Evolutionary conservation across 768 basidiomycete genomes (phyloP), one percentile per base, ranked within the genome.

Genomic region (Auriscalpium microsporum): DNA sequence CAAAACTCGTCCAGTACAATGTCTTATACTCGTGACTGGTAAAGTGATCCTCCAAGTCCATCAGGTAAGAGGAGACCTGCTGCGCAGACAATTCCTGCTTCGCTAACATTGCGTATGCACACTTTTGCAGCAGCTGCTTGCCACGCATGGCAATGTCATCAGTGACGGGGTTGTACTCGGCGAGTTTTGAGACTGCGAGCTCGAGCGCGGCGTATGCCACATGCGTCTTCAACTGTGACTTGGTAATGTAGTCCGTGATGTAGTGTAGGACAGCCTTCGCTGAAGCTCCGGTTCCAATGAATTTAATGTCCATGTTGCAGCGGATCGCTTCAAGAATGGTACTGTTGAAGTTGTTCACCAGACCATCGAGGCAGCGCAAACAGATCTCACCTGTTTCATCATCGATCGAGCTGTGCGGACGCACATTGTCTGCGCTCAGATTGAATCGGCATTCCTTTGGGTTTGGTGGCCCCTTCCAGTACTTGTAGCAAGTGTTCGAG

Each of bases 261-360:
- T 78, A 79, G 54, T 74, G 75, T 4, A 74, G 38, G 0, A 75
- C 56, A 0, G 76, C 75, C 53, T 77, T 77, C 1, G 74, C 73
- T 0, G 68, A 55, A 4, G 61, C 42, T 0, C 77, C 77, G 0
- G 75, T 76, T 0, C 68, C 70, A 14, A 79, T 70, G 45, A 70
- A 75, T 55, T 77, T 75, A 1, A 79, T 73, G 51, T 79, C 78
- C 71, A 75, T 76, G 52, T 79, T 79, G 48, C 72, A 73, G 1
- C 69, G 56, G 0, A 77, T 54, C 4, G 49, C 46, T 4, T 3
- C 8, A 10, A 42, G 37, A 14, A 45, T 23, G 4, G 34, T 35
- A 0, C 63, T 60, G 60, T 77, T 77, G 54, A 73, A 78, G 50
- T 75, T 70, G 45, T 77, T 78, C 0, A 78, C 72, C 52, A 73